Evolutionary conservation across 352 stramenopile genomes (phyloP).

Genomic region (Blastocystis hominis): DNA sequence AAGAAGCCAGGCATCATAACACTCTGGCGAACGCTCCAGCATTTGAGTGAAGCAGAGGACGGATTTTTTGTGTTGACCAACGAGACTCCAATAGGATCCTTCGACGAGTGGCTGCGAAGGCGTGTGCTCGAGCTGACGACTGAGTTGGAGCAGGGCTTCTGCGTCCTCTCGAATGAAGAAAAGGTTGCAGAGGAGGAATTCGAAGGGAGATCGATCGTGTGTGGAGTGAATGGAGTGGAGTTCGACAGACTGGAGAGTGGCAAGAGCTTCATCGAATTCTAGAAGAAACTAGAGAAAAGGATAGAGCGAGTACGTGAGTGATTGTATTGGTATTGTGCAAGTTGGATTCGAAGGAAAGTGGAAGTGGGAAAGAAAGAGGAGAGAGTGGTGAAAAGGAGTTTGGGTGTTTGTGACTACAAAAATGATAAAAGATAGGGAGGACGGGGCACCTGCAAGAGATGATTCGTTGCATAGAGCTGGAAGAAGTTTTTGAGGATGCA

Average conservation of each 20-base stretch:
- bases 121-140: neutral
- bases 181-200: neutral
- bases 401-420: neutral
- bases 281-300: neutral
- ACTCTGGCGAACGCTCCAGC: neutral
- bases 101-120: neutral
- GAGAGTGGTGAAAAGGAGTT: neutral
- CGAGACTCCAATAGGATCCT: constrained; percentile 45
- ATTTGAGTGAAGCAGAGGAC: neutral
- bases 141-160: neutral
- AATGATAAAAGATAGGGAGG: neutral
- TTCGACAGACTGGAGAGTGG: neutral
- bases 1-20: constrained; percentile 14
- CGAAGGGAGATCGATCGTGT: neutral
- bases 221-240: neutral
- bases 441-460: neutral
- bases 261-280: neutral
- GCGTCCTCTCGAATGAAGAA: neutral
- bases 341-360: neutral
- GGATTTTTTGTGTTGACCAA: constrained; percentile 10
- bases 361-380: neutral
- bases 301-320: neutral
- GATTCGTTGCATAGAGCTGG: constrained; percentile 24
- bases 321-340: neutral
- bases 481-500: constrained; percentile 51